Conservation (phyloP, 2,329 filamentous ascomycete genomes). For the Nemania sp. region DNA sequence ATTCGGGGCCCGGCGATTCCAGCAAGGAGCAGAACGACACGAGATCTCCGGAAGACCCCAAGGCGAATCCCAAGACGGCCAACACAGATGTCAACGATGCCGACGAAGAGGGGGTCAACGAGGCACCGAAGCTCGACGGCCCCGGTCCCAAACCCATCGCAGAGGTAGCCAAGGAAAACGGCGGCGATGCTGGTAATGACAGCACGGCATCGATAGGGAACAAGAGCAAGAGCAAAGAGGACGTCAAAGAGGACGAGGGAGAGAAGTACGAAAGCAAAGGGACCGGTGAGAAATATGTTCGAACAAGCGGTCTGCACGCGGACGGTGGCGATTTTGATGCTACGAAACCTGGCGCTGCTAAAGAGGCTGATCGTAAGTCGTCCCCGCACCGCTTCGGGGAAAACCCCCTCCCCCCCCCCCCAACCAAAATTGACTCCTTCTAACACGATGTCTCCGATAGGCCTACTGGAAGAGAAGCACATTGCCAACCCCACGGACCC, state of each 20-base stretch:
- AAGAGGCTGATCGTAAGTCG: slow-evolving; percentile 67
- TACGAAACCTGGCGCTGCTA: slow-evolving; percentile 64
- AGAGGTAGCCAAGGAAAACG: slow-evolving; percentile 37
- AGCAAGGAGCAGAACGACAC: slow-evolving; percentile 47
- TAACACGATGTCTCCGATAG: slow-evolving; percentile 40
- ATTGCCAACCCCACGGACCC: slow-evolving; percentile 42
- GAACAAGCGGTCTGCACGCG: slow-evolving; percentile 60
- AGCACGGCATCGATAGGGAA: slow-evolving; percentile 37
- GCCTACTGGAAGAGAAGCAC: slow-evolving; percentile 59
- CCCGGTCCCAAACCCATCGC: slow-evolving; percentile 51
- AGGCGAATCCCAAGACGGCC: slow-evolving; percentile 42
- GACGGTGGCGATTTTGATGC: slow-evolving; percentile 73
- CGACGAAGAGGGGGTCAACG: slow-evolving; percentile 39
- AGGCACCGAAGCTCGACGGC: slow-evolving; percentile 45
- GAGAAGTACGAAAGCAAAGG: slow-evolving; percentile 44
- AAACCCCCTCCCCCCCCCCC: too few relatives aligned
- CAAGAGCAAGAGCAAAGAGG: slow-evolving; percentile 31
- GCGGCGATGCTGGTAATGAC: slow-evolving; percentile 37
- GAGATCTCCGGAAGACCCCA: slow-evolving; percentile 45
- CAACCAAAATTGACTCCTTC: neutral
- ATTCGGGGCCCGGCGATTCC: slow-evolving; percentile 33
- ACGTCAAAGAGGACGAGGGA: slow-evolving; percentile 34
- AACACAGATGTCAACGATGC: slow-evolving; percentile 46
- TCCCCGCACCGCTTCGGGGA: neutral
- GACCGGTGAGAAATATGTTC: slow-evolving; percentile 62